Evolutionary conservation across 352 stramenopile genomes (phyloP).

Genomic region (Plasmopara muralis): DNA sequence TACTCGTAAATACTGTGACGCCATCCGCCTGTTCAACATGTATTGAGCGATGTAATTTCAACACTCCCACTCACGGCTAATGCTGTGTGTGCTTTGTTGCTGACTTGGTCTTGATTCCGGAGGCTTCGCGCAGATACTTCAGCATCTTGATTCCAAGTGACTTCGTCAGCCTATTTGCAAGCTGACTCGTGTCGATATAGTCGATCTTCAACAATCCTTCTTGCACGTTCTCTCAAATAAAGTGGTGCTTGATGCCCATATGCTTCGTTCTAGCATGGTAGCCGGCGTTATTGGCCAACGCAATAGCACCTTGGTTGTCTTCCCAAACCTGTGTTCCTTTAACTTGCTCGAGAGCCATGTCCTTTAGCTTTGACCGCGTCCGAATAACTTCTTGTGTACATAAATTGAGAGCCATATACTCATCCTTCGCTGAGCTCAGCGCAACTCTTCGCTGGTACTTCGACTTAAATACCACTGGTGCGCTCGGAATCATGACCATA

Average conservation of each 20-base stretch:
- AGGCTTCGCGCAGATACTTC: too few relatives aligned
- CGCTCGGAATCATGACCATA: background rate
- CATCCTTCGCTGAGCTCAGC: background rate
- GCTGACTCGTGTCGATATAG: too few relatives aligned
- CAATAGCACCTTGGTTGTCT: background rate
- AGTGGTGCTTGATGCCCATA: background rate
- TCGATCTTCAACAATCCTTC: too few relatives aligned
- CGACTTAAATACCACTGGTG: background rate
- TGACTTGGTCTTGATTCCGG: too few relatives aligned
- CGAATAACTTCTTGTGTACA: background rate
- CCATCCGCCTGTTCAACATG: too few relatives aligned
- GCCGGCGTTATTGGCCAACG: background rate
- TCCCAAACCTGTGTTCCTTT: background rate
- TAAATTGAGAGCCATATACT: background rate
- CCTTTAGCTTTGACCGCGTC: background rate
- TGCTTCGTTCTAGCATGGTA: background rate
- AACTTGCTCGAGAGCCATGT: background rate
- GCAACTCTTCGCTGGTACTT: slow-evolving; percentile 4
- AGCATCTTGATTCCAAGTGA: too few relatives aligned
- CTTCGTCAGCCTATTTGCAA: too few relatives aligned
- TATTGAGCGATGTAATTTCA: too few relatives aligned
- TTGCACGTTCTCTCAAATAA: background rate
- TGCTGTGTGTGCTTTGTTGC: too few relatives aligned
- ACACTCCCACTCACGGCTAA: too few relatives aligned
- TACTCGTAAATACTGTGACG: too few relatives aligned